Evolutionary conservation across 1,284 basidiomycete genomes (phyloP).

Genomic region (Anthracocystis panici-leucophaei): DNA sequence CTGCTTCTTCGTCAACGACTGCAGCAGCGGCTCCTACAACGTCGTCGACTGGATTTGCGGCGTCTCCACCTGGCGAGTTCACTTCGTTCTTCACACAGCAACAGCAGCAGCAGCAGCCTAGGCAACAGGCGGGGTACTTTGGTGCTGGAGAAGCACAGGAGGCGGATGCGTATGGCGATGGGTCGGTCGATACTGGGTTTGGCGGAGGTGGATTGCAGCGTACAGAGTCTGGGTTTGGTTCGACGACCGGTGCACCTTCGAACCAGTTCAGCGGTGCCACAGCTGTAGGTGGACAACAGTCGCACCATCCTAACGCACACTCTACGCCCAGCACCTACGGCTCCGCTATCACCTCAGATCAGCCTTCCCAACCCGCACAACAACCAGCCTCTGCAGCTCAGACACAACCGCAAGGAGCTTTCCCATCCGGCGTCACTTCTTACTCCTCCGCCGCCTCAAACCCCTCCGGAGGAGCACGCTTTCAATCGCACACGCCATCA

Average conservation of each 20-base stretch:
- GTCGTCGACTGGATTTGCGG: slow-evolving; percentile 18
- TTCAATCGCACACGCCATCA: slow-evolving; percentile 51
- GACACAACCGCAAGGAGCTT: slow-evolving; percentile 15
- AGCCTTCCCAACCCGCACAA: background rate
- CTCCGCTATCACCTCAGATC: slow-evolving; percentile 33
- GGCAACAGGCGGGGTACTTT: slow-evolving; percentile 29
- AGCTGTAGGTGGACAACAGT: slow-evolving; percentile 3
- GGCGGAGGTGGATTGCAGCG: background rate
- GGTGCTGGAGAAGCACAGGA: slow-evolving; percentile 18
- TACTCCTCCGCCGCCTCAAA: slow-evolving; percentile 6
- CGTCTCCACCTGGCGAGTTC: slow-evolving; percentile 32
- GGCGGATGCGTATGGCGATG: slow-evolving; percentile 24
- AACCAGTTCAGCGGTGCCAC: slow-evolving; percentile 9
- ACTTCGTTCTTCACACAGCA: slow-evolving; percentile 37
- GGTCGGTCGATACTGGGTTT: slow-evolving; percentile 20
- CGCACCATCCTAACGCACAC: slow-evolving; percentile 24
- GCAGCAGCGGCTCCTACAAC: slow-evolving; percentile 14
- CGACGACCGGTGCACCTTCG: background rate
- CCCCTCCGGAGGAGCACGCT: slow-evolving; percentile 24
- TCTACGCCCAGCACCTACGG: slow-evolving; percentile 34
- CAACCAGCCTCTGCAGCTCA: slow-evolving; percentile 4
- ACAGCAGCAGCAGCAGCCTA: slow-evolving; percentile 23
- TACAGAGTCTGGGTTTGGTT: slow-evolving; percentile 13
- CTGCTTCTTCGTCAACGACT: slow-evolving; percentile 10
- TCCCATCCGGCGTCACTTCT: slow-evolving; percentile 31